phyloP scores from a whole-genome alignment of 768 basidiomycete species.

The Naganishia antarctica region DNA sequence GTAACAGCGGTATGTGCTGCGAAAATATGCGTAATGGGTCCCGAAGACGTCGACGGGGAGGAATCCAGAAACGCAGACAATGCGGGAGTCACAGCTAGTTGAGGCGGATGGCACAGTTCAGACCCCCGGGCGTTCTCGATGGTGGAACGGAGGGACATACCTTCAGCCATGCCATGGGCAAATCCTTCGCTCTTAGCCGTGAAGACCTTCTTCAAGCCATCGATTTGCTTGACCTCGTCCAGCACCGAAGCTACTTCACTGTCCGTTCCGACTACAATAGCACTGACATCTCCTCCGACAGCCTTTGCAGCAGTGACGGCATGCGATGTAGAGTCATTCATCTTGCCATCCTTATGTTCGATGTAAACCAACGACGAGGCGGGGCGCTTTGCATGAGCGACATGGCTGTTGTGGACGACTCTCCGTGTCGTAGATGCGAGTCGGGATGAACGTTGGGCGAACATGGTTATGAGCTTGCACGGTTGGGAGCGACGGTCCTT shows the following conservation, averaged over 20 bases:
- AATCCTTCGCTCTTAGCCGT: conserved; percentile 43
- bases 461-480: neutral
- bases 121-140: no score
- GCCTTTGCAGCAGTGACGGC: conserved; percentile 84
- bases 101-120: conserved; percentile 65
- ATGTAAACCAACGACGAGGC: conserved; percentile 66
- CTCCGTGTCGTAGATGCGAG: neutral
- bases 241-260: conserved; percentile 61
- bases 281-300: conserved; percentile 66
- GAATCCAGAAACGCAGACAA: conserved; percentile 67
- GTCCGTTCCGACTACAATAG: conserved; percentile 44
- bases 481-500: neutral
- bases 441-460: neutral
- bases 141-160: conserved; percentile 29
- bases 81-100: conserved; percentile 68
- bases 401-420: conserved; percentile 2
- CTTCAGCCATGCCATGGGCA: conserved; percentile 42
- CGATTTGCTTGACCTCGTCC: conserved; percentile 67
- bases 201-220: conserved; percentile 48
- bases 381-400: neutral
- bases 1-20: conserved; percentile 86
- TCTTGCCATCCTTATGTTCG: conserved; percentile 74
- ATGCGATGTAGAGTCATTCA: conserved; percentile 79
- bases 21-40: conserved; percentile 76
- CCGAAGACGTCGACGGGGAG: conserved; percentile 46